Percentiles rank a stretch among this genome's conserved stretches.
These are phyloP conservation scores for Rhododendron kiyosumense DNA, from an alignment of 148 eudicot genomes.

Conservation along the genomic window DNA sequence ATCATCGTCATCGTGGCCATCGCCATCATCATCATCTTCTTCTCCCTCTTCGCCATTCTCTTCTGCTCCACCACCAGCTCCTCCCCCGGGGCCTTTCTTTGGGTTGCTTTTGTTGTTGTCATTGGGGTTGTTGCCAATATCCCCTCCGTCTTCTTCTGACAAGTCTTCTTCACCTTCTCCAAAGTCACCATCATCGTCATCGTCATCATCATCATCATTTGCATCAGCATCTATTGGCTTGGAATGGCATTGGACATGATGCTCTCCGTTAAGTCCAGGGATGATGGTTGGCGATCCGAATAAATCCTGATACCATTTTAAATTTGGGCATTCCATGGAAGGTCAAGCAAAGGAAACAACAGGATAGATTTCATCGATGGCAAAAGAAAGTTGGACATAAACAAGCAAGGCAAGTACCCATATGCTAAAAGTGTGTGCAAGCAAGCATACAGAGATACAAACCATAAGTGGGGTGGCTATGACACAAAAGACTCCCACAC, in stretches of 20 bases:
- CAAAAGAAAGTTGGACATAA: not conserved
- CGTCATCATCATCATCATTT: conserved; percentile 17
- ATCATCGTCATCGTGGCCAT: conserved; percentile 11
- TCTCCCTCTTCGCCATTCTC: conserved; percentile 28
- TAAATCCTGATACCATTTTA: conserved; percentile 14
- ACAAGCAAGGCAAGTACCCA: not conserved
- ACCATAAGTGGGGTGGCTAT: not conserved
- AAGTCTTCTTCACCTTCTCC: conserved; percentile 21
- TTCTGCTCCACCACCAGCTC: conserved; percentile 12
- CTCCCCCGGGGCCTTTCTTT: conserved; percentile 11
- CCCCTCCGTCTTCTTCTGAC: conserved; percentile 19
- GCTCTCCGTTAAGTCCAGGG: conserved; percentile 6
- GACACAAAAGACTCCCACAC: not conserved
- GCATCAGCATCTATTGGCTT: conserved; percentile 27
- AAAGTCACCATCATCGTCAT: conserved; percentile 10
- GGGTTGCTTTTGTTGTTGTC: conserved; percentile 19
- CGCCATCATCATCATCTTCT: conserved; percentile 19
- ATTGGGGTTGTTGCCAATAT: conserved; percentile 9
- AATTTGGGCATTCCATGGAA: not conserved
- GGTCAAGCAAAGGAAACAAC: conserved; percentile 1
- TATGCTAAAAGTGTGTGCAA: not conserved
- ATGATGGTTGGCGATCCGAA: not conserved
- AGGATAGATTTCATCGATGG: not conserved
- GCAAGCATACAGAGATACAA: not conserved
- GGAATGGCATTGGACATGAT: conserved; percentile 7